Conservation (phyloP, 805 yeast genomes). For the Candida pini region DNA sequence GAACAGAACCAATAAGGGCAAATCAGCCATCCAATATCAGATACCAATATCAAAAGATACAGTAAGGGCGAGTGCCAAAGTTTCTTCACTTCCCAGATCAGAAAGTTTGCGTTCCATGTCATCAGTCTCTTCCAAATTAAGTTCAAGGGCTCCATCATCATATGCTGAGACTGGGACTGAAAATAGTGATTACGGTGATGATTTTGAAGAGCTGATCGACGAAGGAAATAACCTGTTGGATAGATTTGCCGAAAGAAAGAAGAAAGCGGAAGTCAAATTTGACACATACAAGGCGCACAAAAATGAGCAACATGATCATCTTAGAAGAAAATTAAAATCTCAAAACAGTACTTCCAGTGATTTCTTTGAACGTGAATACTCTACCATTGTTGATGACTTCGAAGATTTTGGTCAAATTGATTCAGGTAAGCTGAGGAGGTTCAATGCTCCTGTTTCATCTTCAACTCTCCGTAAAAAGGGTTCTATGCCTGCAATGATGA, state of each 20-base stretch:
- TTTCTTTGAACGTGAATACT: constrained; percentile 19
- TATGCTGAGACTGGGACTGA: constrained; percentile 27
- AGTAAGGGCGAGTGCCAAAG: constrained; percentile 5
- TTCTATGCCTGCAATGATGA: constrained; percentile 23
- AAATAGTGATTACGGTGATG: constrained; percentile 28
- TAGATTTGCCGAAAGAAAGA: constrained; percentile 15
- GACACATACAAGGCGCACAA: constrained; percentile 7
- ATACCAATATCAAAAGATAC: constrained; percentile 14
- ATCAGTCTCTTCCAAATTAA: constrained; percentile 18
- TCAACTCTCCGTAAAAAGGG: constrained; percentile 12
- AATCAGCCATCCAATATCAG: background rate
- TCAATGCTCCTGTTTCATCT: constrained; percentile 7
- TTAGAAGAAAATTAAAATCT: constrained; percentile 5
- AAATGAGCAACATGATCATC: constrained; percentile 6
- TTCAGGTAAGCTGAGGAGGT: constrained; percentile 16
- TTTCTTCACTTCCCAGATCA: constrained; percentile 7
- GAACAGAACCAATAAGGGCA: background rate
- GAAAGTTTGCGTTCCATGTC: constrained; percentile 22
- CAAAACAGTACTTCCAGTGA: background rate
- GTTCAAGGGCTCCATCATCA: constrained; percentile 11
- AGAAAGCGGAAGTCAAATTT: constrained; percentile 14
- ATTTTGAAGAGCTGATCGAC: constrained; percentile 18
- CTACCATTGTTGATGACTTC: constrained; percentile 22
- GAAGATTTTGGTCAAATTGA: constrained; percentile 22
- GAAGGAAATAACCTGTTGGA: constrained; percentile 9